A percentile compares a stretch with the other conserved stretches of the same genome.
Evolutionary conservation across 139 green algal genomes (phyloP).

Genomic region (Medakamo hakoo): DNA sequence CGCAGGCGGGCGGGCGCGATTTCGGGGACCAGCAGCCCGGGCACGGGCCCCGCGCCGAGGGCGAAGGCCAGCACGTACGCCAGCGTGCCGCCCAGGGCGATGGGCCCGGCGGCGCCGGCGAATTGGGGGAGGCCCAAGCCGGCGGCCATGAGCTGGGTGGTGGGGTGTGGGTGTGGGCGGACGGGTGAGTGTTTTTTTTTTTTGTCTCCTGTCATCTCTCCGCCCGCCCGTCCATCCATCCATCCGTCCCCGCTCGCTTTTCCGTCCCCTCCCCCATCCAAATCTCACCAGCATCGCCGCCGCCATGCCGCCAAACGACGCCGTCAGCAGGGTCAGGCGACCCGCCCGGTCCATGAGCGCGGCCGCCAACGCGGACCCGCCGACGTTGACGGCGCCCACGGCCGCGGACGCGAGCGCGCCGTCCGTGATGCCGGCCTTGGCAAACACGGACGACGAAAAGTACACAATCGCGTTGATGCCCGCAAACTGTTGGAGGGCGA

Average conservation of each 20-base stretch:
- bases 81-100: constrained; percentile 66
- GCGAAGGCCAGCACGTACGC: constrained; percentile 81
- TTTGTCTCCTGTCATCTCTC: too few relatives aligned
- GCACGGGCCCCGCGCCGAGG: constrained; percentile 76
- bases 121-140: constrained; percentile 52
- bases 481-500: constrained; percentile 86
- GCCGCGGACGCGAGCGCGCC: constrained; percentile 70
- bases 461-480: constrained; percentile 90
- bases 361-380: constrained; percentile 62
- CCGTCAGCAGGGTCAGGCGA: constrained; percentile 56
- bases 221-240: too few relatives aligned
- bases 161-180: too few relatives aligned
- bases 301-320: constrained; percentile 60
- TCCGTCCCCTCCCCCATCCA: too few relatives aligned
- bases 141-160: constrained; percentile 68
- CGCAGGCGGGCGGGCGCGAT: constrained; percentile 61
- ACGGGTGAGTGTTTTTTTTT: too few relatives aligned
- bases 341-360: constrained; percentile 64
- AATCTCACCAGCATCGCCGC: constrained; percentile 43
- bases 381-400: constrained; percentile 77
- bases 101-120: constrained; percentile 16
- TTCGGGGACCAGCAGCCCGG: constrained; percentile 78
- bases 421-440: constrained; percentile 63
- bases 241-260: too few relatives aligned
- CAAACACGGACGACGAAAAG: constrained; percentile 87